Conservation (phyloP, 2,329 filamentous ascomycete genomes). For the Tolypocladium endophyticum region DNA sequence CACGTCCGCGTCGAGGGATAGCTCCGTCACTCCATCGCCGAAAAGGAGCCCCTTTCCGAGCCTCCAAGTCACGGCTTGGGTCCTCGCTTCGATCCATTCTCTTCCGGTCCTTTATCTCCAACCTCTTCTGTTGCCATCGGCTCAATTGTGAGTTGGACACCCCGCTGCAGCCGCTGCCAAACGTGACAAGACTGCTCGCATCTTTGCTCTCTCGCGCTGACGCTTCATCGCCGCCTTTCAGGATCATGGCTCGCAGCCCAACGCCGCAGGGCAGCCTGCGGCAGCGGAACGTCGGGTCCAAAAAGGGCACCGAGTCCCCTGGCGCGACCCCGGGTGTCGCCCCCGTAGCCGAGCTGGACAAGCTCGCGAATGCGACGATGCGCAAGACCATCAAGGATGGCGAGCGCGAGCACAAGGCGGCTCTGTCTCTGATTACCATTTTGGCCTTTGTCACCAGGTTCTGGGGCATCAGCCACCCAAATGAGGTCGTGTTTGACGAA, state of each 20-base stretch:
- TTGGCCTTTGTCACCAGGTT: slow-evolving; percentile 88
- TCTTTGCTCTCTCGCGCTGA: slow-evolving; percentile 6
- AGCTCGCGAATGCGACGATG: slow-evolving; percentile 29
- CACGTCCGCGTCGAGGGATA: background rate
- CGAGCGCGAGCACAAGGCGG: slow-evolving; percentile 81
- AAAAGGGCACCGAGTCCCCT: slow-evolving; percentile 32
- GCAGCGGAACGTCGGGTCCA: slow-evolving; percentile 44
- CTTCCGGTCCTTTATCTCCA: background rate
- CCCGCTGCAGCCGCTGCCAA: background rate
- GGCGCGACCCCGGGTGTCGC: slow-evolving; percentile 14
- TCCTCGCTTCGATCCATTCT: background rate
- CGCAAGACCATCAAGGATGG: slow-evolving; percentile 28
- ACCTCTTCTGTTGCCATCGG: background rate
- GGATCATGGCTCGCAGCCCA: slow-evolving; percentile 35
- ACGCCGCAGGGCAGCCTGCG: slow-evolving; percentile 48
- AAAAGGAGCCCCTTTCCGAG: slow-evolving; percentile 1
- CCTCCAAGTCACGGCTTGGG: background rate
- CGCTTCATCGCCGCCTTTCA: slow-evolving; percentile 6
- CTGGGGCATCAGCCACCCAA: slow-evolving; percentile 89
- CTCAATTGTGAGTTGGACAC: background rate
- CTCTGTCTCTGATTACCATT: slow-evolving; percentile 63
- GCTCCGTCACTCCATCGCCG: slow-evolving; percentile 3
- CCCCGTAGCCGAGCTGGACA: slow-evolving; percentile 39
- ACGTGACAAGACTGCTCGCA: background rate
- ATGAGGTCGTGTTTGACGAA: slow-evolving; percentile 97